phyloP scores from a whole-genome alignment of 2,329 filamentous ascomycete genomes.

The Penicillium sp. region DNA sequence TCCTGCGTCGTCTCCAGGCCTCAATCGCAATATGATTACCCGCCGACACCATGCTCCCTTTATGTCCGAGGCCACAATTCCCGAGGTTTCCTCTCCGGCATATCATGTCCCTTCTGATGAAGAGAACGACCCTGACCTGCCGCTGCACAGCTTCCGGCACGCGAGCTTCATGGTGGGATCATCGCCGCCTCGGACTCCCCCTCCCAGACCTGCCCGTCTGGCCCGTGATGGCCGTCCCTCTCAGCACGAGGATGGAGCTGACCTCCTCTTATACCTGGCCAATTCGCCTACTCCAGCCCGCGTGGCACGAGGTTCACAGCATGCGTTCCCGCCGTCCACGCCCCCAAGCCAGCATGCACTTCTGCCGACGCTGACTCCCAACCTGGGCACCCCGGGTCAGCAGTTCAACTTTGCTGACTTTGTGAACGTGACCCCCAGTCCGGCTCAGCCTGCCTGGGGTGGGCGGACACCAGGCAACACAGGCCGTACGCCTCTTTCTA shows the following conservation, averaged over 20 bases:
- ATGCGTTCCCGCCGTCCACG: slow-evolving; percentile 68
- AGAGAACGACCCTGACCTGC: slow-evolving; percentile 81
- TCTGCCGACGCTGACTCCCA: slow-evolving; percentile 55
- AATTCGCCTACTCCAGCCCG: slow-evolving; percentile 87
- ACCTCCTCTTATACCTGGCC: slow-evolving; percentile 79
- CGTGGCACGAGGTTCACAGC: slow-evolving; percentile 49
- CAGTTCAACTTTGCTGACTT: slow-evolving; percentile 95
- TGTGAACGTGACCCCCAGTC: slow-evolving; percentile 94
- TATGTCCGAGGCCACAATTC: slow-evolving; percentile 71
- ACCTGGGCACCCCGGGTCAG: slow-evolving; percentile 76
- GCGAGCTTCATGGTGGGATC: slow-evolving; percentile 62
- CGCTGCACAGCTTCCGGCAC: slow-evolving; percentile 51
- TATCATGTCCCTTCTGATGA: slow-evolving; percentile 57
- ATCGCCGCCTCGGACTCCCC: slow-evolving; percentile 86
- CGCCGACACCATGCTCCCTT: slow-evolving; percentile 80
- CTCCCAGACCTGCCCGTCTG: slow-evolving; percentile 58
- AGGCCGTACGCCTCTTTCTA: slow-evolving; percentile 68
- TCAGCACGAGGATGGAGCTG: slow-evolving; percentile 76
- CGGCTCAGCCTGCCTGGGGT: slow-evolving; percentile 81
- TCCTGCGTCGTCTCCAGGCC: slow-evolving; percentile 83
- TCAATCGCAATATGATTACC: slow-evolving; percentile 71
- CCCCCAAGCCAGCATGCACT: slow-evolving; percentile 66
- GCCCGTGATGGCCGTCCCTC: slow-evolving; percentile 53
- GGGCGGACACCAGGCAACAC: slow-evolving; percentile 57
- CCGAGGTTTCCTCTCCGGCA: slow-evolving; percentile 60